Base-by-base conservation (phyloP, 306 rosid species). In the Dryas octopetala region DNA sequence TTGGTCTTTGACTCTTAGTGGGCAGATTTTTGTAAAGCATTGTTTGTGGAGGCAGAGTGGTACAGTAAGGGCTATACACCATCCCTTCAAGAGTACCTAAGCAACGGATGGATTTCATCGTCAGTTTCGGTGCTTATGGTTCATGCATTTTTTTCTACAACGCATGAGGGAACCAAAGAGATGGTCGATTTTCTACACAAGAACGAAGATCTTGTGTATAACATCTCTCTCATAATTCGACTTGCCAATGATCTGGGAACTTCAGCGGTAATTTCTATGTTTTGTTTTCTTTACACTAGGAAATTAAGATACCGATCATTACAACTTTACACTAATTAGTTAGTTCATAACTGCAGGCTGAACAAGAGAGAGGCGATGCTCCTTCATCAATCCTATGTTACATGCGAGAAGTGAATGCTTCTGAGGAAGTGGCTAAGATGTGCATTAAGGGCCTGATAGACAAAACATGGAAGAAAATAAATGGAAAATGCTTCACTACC, bases 41-140 rank as follows among this genome's bases (percentile, higher is more conserved):
- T 90, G 59, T 78, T 71, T 13, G 70, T 73, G 79, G 96, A 90
- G 79, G 96, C 96, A 53, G 80, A 85, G 80, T 88, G 96, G 96
- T 78, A 74, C 61, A 76, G 60, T 46, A 58, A 44, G 52, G 81
- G 84, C 38, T 62, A 91, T 48, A 74, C 66, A 38, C 94, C 94
- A 46, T 57, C 90, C 6, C 23, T 85, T 65, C 58, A 89, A 70
- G 89, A 89, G 79, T 87, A 89, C 72, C 45, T 87, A 23, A 74
- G 76, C 51, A 89, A 84, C 60, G 92, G 79, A 53, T 87, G 88
- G 79, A 76, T 86, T 77, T 81, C 97, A 55, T 87, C 97, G 16
- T 84, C 95, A 0, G 88, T 82, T 15, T 84, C 90, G 1, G 0
- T 87, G 13, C 66, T 84, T 63, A 23, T 89, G 16, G 53, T 82